phyloP scores from a whole-genome alignment of 352 stramenopile genomes.

The Globisporangium paddicum region DNA sequence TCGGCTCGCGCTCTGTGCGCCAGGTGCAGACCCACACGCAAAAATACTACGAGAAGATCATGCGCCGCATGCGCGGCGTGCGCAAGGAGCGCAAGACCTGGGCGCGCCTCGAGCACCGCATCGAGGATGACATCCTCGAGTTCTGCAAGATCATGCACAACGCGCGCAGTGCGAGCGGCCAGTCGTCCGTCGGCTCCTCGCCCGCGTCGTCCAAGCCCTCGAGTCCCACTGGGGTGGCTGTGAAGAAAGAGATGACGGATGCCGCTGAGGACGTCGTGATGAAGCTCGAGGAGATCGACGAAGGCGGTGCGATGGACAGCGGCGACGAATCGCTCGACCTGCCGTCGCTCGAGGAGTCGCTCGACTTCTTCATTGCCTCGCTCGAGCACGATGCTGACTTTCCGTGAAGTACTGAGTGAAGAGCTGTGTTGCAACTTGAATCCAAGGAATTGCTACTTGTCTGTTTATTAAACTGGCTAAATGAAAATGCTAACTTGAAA shows the following conservation, averaged over 20 bases:
- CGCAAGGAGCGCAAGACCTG: conserved; percentile 22
- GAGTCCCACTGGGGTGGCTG: neutral
- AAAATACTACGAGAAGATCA: conserved; percentile 21
- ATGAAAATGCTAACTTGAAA: no score
- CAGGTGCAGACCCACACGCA: no score
- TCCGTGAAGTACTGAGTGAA: neutral
- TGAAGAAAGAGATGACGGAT: neutral
- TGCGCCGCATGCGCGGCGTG: conserved; percentile 20
- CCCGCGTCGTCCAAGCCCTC: neutral
- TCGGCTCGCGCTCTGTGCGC: conserved; percentile 20
- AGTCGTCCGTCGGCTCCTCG: neutral
- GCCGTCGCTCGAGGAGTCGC: neutral
- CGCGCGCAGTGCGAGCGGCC: neutral
- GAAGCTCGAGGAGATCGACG: neutral
- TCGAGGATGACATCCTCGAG: conserved; percentile 20
- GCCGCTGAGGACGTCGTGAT: neutral
- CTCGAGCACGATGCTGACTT: neutral
- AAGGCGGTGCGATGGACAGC: conserved; percentile 4
- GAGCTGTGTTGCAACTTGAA: neutral
- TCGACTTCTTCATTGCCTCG: conserved; percentile 1
- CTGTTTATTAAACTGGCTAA: no score
- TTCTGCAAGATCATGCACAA: conserved; percentile 11
- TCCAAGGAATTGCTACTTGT: no score
- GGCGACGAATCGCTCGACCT: neutral
- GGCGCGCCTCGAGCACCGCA: conserved; percentile 18